phyloP scores from a whole-genome alignment of 768 basidiomycete species.

The Lentinula lateritia region DNA sequence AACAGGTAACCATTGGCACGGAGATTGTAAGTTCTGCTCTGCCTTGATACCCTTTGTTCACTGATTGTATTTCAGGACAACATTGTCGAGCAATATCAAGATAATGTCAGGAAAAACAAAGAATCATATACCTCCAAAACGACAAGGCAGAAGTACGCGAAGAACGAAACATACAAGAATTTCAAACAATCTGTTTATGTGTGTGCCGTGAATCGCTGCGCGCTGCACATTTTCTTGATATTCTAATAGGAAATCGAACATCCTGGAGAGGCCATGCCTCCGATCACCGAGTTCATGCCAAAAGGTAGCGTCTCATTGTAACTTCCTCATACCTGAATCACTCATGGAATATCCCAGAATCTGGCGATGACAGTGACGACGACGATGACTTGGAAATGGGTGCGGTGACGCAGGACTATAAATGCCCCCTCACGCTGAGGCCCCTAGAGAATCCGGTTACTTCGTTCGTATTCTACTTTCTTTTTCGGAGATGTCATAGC shows the following conservation, averaged over 20 bases:
- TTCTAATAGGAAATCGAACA: conserved; percentile 56
- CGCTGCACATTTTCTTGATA: neutral
- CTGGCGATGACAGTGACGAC: conserved; percentile 73
- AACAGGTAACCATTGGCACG: conserved; percentile 49
- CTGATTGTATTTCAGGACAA: conserved; percentile 36
- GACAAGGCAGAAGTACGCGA: conserved; percentile 73
- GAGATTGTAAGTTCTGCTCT: conserved; percentile 44
- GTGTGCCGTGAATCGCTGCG: conserved; percentile 17
- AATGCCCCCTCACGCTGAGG: conserved; percentile 75
- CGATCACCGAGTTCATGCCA: conserved; percentile 66
- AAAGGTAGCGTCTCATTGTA: conserved; percentile 39
- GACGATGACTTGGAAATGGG: conserved; percentile 90
- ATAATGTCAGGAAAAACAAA: conserved; percentile 33
- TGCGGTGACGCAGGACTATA: conserved; percentile 77
- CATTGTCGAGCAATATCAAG: conserved; percentile 44
- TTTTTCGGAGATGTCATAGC: conserved; percentile 1
- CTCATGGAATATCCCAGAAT: conserved; percentile 42
- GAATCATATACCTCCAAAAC: conserved; percentile 56
- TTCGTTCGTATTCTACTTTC: conserved; percentile 50
- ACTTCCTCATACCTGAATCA: neutral
- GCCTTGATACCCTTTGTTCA: neutral
- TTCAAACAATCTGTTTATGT: conserved; percentile 72
- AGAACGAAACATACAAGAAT: conserved; percentile 47
- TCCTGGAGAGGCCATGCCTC: conserved; percentile 67
- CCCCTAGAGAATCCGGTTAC: conserved; percentile 70